Evolutionary conservation across 2,329 filamentous ascomycete genomes (phyloP).

Genomic region (Fusarium pininemorale): DNA sequence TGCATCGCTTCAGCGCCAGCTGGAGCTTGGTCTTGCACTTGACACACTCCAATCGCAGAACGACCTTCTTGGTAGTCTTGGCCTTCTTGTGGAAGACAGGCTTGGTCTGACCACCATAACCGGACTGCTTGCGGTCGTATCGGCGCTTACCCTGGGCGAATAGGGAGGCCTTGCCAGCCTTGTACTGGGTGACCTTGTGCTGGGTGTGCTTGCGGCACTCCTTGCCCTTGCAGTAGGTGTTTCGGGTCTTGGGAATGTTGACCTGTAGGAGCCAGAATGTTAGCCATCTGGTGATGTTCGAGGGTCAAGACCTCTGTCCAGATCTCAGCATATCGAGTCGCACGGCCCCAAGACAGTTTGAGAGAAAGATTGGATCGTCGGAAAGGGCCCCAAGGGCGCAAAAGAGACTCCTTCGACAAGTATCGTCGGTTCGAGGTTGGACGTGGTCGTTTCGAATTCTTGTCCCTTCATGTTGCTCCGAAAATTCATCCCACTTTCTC

Average conservation of each 20-base stretch:
- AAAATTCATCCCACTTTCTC: slow-evolving; percentile 43
- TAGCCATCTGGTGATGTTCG: slow-evolving; percentile 39
- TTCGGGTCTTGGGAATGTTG: slow-evolving; percentile 98
- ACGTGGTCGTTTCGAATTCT: slow-evolving; percentile 32
- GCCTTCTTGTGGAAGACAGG: slow-evolving; percentile 99
- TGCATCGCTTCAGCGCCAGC: slow-evolving; percentile 99
- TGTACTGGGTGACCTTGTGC: slow-evolving; percentile 97
- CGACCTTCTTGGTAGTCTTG: slow-evolving; percentile 99
- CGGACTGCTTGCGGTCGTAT: slow-evolving; percentile 99
- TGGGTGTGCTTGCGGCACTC: slow-evolving; percentile 91
- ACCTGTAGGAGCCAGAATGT: slow-evolving; percentile 66
- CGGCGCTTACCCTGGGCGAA: slow-evolving; percentile 99
- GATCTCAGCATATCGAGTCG: slow-evolving; percentile 10
- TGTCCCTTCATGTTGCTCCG: slow-evolving; percentile 27
- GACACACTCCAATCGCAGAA: slow-evolving; percentile 97
- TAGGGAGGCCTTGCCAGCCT: slow-evolving; percentile 94
- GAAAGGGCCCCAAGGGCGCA: neutral
- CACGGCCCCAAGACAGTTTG: slow-evolving; percentile 37
- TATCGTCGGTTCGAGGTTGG: slow-evolving; percentile 30
- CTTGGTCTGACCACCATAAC: slow-evolving; percentile 99
- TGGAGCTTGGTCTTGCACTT: slow-evolving; percentile 98
- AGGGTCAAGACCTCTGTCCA: slow-evolving; percentile 17
- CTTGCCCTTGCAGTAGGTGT: slow-evolving; percentile 98
- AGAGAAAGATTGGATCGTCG: slow-evolving; percentile 6
- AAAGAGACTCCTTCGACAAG: neutral